These are phyloP conservation scores for Cucurbita ficifolia DNA, from an alignment of 306 rosid species.

Conservation along the genomic window DNA sequence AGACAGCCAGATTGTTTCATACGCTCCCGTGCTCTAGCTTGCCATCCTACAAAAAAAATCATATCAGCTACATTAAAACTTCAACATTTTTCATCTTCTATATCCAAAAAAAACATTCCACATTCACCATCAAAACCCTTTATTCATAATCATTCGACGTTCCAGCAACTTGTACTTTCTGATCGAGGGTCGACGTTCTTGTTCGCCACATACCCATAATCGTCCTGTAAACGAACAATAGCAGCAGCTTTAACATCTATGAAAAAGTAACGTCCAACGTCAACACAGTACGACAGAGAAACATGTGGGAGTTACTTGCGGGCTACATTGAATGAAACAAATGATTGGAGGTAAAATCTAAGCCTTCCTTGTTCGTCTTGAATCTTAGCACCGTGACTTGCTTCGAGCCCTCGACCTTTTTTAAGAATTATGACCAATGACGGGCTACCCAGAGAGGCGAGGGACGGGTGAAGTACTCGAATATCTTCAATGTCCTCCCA, in stretches of 20 bases:
- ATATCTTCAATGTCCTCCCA: slow-evolving; percentile 89
- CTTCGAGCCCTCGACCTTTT: slow-evolving; percentile 62
- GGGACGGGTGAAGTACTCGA: slow-evolving; percentile 53
- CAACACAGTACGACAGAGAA: not conserved
- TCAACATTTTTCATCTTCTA: slow-evolving; percentile 42
- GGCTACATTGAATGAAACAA: slow-evolving; percentile 55
- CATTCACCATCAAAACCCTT: slow-evolving; percentile 29
- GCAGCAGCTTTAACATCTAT: not conserved
- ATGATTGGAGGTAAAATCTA: slow-evolving; percentile 72
- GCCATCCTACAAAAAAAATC: slow-evolving; percentile 51
- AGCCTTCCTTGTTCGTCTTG: slow-evolving; percentile 89
- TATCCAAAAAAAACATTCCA: slow-evolving; percentile 23
- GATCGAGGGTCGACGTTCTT: slow-evolving; percentile 34
- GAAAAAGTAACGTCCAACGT: not conserved
- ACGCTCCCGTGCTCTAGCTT: slow-evolving; percentile 43
- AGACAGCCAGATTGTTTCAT: slow-evolving; percentile 58
- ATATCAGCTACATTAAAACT: too few species aligned
- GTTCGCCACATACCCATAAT: slow-evolving; percentile 74
- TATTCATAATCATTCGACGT: slow-evolving; percentile 50
- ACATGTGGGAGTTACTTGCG: slow-evolving; percentile 29
- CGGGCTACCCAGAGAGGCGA: slow-evolving; percentile 76
- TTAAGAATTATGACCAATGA: slow-evolving; percentile 42
- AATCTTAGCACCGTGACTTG: slow-evolving; percentile 64
- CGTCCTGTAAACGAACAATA: slow-evolving; percentile 19
- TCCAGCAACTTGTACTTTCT: slow-evolving; percentile 35